These are phyloP conservation scores for Claviceps sp. DNA, from an alignment of 2,329 filamentous ascomycete species.

Conservation along the genomic window DNA sequence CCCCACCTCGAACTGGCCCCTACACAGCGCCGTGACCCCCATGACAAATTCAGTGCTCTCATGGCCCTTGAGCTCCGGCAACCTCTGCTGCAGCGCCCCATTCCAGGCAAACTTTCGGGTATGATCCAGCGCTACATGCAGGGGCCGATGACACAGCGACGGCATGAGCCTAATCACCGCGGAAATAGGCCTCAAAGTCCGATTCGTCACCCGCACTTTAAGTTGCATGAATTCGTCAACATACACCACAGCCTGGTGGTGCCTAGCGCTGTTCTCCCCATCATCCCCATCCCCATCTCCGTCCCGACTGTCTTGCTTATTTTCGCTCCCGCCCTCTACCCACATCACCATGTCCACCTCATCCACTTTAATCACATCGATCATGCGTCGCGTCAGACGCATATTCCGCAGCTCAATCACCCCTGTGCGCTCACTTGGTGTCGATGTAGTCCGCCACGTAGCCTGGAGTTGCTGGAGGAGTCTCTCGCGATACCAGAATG, in stretches of 20 bases:
- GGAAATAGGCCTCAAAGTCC: constrained; percentile 51
- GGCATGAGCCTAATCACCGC: constrained; percentile 68
- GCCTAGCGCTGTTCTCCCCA: constrained; percentile 6
- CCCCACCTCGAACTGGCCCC: constrained; percentile 70
- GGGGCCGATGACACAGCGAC: constrained; percentile 57
- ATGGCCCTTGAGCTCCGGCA: constrained; percentile 49
- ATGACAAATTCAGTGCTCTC: constrained; percentile 48
- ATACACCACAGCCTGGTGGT: constrained; percentile 14
- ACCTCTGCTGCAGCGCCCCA: constrained; percentile 62
- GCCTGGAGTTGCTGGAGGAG: constrained; percentile 60
- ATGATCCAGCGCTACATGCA: constrained; percentile 63
- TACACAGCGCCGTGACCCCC: constrained; percentile 61
- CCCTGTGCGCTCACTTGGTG: constrained; percentile 40
- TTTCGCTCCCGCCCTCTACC: constrained; percentile 9
- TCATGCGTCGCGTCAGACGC: constrained; percentile 62
- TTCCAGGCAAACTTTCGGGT: constrained; percentile 76
- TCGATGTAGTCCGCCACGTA: constrained; percentile 50
- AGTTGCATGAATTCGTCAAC: constrained; percentile 51
- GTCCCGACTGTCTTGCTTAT: neutral
- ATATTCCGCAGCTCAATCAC: constrained; percentile 65
- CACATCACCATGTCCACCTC: constrained; percentile 54
- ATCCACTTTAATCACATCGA: constrained; percentile 69
- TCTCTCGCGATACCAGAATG: constrained; percentile 83
- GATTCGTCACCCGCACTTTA: constrained; percentile 60
- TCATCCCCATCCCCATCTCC: neutral